Base-by-base conservation (phyloP, 1,284 basidiomycete species). In the Naganishia albida region DNA sequence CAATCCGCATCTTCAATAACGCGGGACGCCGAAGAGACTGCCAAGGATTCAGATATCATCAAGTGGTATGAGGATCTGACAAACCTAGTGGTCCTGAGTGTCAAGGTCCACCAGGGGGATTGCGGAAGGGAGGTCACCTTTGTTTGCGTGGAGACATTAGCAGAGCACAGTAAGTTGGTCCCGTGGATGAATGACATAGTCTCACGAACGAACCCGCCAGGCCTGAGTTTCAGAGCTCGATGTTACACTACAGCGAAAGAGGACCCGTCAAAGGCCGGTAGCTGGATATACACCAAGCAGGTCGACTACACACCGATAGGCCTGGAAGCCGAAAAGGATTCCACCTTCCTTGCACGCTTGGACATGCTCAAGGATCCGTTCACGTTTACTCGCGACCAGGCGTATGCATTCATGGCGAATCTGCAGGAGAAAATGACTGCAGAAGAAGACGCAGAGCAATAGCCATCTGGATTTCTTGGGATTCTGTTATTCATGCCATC, bases 51-150 rank as follows among this genome's bases (percentile, higher is more conserved):
- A 7, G 68, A 68, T 3, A 69, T 70, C 39, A 65, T 80, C 18
- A 64, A 70, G 42, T 70, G 78, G 23, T 80, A 79, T 65, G 77
- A 78, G 64, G 77, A 80, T 55, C 40, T 79, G 44, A 76, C 75
- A 3, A 72, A 76, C 34, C 64, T 80, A 12, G 70, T 70, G 6
- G 73, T 78, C 42, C 65, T 71, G 4, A 72, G 70, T 48, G 75
- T 78, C 51, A 72, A 72, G 65, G 70, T 76, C 49, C 70, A 67
- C 59, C 66, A 67, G 8, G 70, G 69, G 7, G 72, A 67, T 39
- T 65, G 60, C 38, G 60, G 64, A 3, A 74, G 76, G 56, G 76
- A 78, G 52, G 64, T 72, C 39, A 70, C 67, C 0, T 77, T 73
- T 66, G 76, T 73, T 59, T 78, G 77, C 69, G 68, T 77, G 25